Evolutionary conservation across 371 early-diverging fungal species (phyloP).

Genomic region (Funneliformis caledonium): DNA sequence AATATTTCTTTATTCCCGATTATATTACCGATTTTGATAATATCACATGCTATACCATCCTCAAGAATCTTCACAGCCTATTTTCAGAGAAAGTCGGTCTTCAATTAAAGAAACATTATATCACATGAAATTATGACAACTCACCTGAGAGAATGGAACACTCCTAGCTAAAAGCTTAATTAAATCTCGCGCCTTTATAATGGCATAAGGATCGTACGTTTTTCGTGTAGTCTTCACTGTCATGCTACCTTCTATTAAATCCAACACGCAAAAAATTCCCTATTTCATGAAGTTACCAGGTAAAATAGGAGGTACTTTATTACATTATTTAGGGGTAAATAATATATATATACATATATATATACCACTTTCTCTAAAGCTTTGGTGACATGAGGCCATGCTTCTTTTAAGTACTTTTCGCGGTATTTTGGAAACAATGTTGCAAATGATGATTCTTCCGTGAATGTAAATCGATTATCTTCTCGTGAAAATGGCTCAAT

Average conservation of each 20-base stretch:
- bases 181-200: conserved; percentile 96
- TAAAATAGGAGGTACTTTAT: conserved; percentile 6
- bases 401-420: conserved; percentile 92
- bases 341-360: not conserved
- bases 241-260: conserved; percentile 97
- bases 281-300: conserved; percentile 37
- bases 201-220: conserved; percentile 97
- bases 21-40: conserved; percentile 96
- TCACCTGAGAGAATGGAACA: conserved; percentile 93
- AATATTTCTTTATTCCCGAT: conserved; percentile 96
- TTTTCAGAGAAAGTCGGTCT: too few species aligned
- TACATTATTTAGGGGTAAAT: not conserved
- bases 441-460: conserved; percentile 97
- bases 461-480: conserved; percentile 81
- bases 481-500: conserved; percentile 88
- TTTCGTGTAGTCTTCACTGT: conserved; percentile 97
- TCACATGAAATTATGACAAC: not conserved
- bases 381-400: conserved; percentile 94
- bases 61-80: conserved; percentile 91
- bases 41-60: conserved; percentile 94
- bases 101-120: not conserved
- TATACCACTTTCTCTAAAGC: conserved; percentile 81
- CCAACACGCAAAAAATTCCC: conserved; percentile 93
- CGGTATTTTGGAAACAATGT: conserved; percentile 99
- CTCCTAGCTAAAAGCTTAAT: conserved; percentile 95